These are phyloP conservation scores for Penicillium sp. DNA, from an alignment of 2,329 filamentous ascomycete genomes.

Conservation along the genomic window DNA sequence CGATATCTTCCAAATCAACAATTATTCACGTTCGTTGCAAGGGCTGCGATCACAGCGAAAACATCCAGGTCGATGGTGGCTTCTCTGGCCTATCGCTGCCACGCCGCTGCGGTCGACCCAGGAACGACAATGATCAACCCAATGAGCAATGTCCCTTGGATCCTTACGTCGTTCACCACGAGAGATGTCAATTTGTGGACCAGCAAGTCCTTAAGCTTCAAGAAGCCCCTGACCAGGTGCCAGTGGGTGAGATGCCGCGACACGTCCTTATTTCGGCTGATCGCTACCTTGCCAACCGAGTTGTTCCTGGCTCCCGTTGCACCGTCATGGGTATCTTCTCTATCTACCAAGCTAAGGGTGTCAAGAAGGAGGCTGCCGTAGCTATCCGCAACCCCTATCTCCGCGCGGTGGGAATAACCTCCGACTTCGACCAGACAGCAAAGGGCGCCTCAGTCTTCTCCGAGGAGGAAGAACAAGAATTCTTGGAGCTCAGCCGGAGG, in stretches of 20 bases:
- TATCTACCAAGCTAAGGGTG: conserved; percentile 91
- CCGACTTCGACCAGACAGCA: conserved; percentile 82
- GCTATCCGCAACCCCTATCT: conserved; percentile 95
- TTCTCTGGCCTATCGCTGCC: conserved; percentile 87
- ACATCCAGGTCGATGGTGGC: conserved; percentile 73
- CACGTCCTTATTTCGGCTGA: conserved; percentile 97
- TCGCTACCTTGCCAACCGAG: conserved; percentile 89
- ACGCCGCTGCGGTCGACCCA: conserved; percentile 68
- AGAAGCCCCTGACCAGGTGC: conserved; percentile 95
- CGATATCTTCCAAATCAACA: conserved; percentile 93
- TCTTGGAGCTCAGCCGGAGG: conserved; percentile 82
- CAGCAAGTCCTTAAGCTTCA: conserved; percentile 98
- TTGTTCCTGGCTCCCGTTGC: conserved; percentile 91
- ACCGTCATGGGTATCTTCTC: conserved; percentile 97
- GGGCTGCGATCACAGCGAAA: conserved; percentile 72
- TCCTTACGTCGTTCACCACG: conserved; percentile 93
- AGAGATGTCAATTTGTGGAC: conserved; percentile 91
- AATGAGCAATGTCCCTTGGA: conserved; percentile 82
- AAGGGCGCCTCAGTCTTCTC: conserved; percentile 83
- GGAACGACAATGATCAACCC: conserved; percentile 62
- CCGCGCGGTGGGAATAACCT: conserved; percentile 86
- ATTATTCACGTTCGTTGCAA: conserved; percentile 83
- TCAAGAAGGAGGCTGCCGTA: conserved; percentile 79
- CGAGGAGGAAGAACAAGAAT: conserved; percentile 97
- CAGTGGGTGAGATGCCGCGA: conserved; percentile 89